These are phyloP conservation scores for Leccinum uliginosum DNA, from an alignment of 768 basidiomycete species.

Conservation along the genomic window DNA sequence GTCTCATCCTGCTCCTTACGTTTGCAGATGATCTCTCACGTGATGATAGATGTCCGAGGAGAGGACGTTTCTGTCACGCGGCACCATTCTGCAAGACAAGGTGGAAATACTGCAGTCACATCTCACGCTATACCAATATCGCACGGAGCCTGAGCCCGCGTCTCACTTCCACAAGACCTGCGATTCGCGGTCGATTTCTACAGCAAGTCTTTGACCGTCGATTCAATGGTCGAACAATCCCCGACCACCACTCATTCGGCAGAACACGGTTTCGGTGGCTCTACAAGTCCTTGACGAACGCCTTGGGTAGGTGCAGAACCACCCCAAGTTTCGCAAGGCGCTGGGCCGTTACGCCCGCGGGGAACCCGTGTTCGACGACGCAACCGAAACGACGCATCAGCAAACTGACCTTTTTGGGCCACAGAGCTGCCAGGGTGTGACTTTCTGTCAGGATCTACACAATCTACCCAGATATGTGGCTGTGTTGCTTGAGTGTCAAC, in stretches of 20 bases:
- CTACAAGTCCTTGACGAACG: conserved; percentile 58
- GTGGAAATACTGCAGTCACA: conserved; percentile 72
- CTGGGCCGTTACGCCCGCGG: conserved; percentile 57
- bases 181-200: conserved; percentile 77
- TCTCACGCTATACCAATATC: conserved; percentile 65
- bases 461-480: too few species aligned
- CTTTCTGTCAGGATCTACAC: too few species aligned
- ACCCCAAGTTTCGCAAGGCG: conserved; percentile 23
- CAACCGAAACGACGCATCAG: conserved; percentile 7
- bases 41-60: conserved; percentile 56
- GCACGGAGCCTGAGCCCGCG: conserved; percentile 53
- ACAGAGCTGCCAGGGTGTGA: too few species aligned
- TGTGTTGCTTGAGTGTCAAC: too few species aligned
- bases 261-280: conserved; percentile 64
- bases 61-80: conserved; percentile 64
- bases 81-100: conserved; percentile 83
- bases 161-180: conserved; percentile 72
- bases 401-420: too few species aligned
- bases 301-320: conserved; percentile 40
- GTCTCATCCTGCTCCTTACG: conserved; percentile 66
- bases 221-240: conserved; percentile 68
- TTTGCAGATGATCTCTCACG: conserved; percentile 79
- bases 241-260: conserved; percentile 65
- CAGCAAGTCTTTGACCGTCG: conserved; percentile 64
- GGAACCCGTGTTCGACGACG: conserved; percentile 36